These are phyloP conservation scores for Penicillium canescens DNA, from an alignment of 495 filamentous ascomycete species.

Conservation along the genomic window DNA sequence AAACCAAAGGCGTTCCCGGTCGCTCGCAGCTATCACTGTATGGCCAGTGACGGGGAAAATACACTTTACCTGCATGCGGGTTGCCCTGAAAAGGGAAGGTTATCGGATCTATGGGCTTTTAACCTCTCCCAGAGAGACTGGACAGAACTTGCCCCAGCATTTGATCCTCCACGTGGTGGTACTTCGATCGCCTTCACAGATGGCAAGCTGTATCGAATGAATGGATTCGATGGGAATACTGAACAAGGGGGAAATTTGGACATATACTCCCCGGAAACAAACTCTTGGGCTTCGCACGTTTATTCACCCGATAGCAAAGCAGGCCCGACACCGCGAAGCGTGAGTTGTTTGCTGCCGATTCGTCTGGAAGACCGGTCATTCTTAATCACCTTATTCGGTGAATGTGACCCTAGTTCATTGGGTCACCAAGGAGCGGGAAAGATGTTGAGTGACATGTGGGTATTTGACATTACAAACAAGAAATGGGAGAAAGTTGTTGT, in stretches of 20 bases:
- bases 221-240: conserved; percentile 66
- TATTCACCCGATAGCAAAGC: conserved; percentile 47
- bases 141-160: conserved; percentile 61
- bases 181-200: conserved; percentile 58
- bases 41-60: conserved; percentile 48
- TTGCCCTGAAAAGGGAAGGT: conserved; percentile 56
- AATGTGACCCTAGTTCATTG: conserved; percentile 58
- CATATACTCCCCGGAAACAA: conserved; percentile 36
- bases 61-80: conserved; percentile 72
- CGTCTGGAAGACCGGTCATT: conserved; percentile 54
- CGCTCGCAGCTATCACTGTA: conserved; percentile 50
- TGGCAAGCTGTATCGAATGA: conserved; percentile 66
- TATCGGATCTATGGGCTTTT: conserved; percentile 73
- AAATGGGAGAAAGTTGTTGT: conserved; percentile 55
- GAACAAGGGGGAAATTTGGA: conserved; percentile 70
- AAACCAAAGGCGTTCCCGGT: conserved; percentile 26
- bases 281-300: conserved; percentile 47
- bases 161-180: conserved; percentile 61
- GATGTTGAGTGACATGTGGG: conserved; percentile 74
- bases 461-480: conserved; percentile 60
- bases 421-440: conserved; percentile 68
- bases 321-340: conserved; percentile 41
- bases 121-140: conserved; percentile 57
- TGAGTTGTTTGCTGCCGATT: conserved; percentile 44
- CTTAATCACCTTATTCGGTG: conserved; percentile 69